These are phyloP conservation scores for Hypoxylon sp. DNA, from an alignment of 2,329 filamentous ascomycete species.

Conservation along the genomic window DNA sequence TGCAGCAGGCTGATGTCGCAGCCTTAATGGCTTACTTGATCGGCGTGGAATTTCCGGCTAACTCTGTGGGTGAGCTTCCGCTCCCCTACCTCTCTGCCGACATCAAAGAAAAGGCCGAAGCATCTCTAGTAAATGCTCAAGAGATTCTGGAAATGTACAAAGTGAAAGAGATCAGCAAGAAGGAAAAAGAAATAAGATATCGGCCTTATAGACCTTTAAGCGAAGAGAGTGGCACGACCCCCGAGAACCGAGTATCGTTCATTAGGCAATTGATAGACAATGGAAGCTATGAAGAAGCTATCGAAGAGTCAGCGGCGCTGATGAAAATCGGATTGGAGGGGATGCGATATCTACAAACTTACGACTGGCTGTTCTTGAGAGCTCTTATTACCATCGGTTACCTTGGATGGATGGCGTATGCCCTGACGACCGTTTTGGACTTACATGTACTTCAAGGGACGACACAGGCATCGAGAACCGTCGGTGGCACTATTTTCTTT, in stretches of 20 bases:
- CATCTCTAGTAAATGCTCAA: constrained; percentile 85
- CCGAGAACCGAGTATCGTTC: constrained; percentile 75
- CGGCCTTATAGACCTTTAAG: constrained; percentile 80
- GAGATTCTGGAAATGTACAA: constrained; percentile 96
- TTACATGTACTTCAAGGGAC: constrained; percentile 85
- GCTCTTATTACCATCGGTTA: constrained; percentile 92
- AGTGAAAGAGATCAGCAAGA: constrained; percentile 91
- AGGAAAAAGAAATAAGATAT: constrained; percentile 81
- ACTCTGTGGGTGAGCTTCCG: constrained; percentile 94
- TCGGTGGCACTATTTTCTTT: constrained; percentile 75
- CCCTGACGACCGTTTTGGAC: constrained; percentile 89
- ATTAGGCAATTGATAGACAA: constrained; percentile 78
- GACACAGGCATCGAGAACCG: constrained; percentile 74
- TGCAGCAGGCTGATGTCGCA: constrained; percentile 93
- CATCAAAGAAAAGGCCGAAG: constrained; percentile 83
- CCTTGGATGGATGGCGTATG: constrained; percentile 95
- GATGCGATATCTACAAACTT: constrained; percentile 94
- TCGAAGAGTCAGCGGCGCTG: constrained; percentile 81
- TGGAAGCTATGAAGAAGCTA: constrained; percentile 80
- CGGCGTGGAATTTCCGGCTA: constrained; percentile 91
- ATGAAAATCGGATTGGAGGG: constrained; percentile 85
- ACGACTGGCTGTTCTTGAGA: constrained; percentile 96
- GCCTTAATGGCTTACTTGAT: constrained; percentile 95
- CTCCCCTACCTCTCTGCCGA: constrained; percentile 83
- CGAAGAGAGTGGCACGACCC: constrained; percentile 69